Percentiles rank a stretch among this genome's conserved stretches.
These are phyloP conservation scores for Brasenia schreberi DNA, from an alignment of 164 flowering plant species.

Conservation along the genomic window DNA sequence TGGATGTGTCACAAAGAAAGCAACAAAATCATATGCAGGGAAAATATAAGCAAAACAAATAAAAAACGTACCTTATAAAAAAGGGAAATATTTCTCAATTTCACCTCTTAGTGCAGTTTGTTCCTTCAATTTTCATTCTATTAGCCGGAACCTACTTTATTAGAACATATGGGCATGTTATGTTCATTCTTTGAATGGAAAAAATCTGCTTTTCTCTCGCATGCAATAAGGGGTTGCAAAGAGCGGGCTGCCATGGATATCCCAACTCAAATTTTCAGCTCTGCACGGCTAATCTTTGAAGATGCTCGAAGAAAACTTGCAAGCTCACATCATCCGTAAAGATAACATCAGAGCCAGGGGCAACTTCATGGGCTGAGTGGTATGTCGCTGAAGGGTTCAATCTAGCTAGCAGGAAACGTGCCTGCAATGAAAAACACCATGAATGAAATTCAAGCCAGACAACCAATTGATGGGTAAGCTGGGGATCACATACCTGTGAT, in stretches of 20 bases:
- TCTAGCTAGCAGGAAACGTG: constrained; percentile 80
- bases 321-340: constrained; percentile 95
- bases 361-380: constrained; percentile 54
- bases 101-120: not conserved
- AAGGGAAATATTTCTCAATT: not conserved
- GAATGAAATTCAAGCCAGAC: not conserved
- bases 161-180: not conserved
- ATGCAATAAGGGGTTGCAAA: not conserved
- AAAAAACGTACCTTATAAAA: not conserved
- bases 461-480: not conserved
- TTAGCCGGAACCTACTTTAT: not conserved
- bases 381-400: constrained; percentile 91
- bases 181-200: not conserved
- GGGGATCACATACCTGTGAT: constrained; percentile 60
- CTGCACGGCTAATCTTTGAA: constrained; percentile 88
- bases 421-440: constrained; percentile 26
- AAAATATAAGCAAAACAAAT: not conserved
- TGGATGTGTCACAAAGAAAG: not conserved
- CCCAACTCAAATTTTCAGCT: not conserved
- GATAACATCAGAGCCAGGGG: constrained; percentile 75
- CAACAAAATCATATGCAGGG: not conserved
- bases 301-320: constrained; percentile 92
- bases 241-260: not conserved
- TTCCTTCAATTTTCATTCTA: not conserved
- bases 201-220: not conserved